Evolutionary conservation across 768 basidiomycete species (phyloP), one percentile per base, ranked within the genome.

Genomic region (Coprinopsis marcescibilis): DNA sequence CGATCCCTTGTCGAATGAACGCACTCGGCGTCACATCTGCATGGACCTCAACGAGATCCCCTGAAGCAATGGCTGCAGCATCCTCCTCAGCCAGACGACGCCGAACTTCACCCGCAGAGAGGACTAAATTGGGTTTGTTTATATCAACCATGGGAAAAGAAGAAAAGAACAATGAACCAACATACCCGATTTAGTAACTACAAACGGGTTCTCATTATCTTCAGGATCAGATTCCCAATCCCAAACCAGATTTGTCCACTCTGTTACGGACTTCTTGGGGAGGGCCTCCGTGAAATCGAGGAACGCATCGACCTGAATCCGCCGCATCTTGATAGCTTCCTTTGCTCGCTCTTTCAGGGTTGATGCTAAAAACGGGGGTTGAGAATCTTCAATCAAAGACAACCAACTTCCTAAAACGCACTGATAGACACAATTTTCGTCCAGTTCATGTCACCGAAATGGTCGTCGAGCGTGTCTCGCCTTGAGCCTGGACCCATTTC

Each of bases 401-500:
- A 46, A 14, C 19, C 3, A 12, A 30, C 11, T 3, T n/a, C n/a
- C 4, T 7, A 8, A 6, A 7, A 53, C 55, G 29, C 24, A 50
- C 47, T 43, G n/a, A 67, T 23, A 13, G 36, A 30, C 2, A 54
- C 24, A 0, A 52, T 40, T 35, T 64, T 66, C 24, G 41, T 45
- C 62, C 62, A 69, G 30, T 66, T 66, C 38, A 50, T 52, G 33
- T 57, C 52, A 0, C 52, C 57, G 43, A 61, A 65, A 20, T 63
- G 59, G 21, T 55, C 54, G 39, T 66, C 60, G 0, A 68, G 25
- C 0, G 50, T 55, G 21, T 65, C 62, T 0, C 54, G 47, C 2
- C 62, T 46, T 4, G 56, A 57, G 2, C 64, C 64, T 8, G 63
- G 61, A 4, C 67, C 66, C 69, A 71, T 70, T 52, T 67, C 65